These are phyloP conservation scores for Pezicula carpinea DNA, from an alignment of 2,329 filamentous ascomycete species.

Conservation along the genomic window DNA sequence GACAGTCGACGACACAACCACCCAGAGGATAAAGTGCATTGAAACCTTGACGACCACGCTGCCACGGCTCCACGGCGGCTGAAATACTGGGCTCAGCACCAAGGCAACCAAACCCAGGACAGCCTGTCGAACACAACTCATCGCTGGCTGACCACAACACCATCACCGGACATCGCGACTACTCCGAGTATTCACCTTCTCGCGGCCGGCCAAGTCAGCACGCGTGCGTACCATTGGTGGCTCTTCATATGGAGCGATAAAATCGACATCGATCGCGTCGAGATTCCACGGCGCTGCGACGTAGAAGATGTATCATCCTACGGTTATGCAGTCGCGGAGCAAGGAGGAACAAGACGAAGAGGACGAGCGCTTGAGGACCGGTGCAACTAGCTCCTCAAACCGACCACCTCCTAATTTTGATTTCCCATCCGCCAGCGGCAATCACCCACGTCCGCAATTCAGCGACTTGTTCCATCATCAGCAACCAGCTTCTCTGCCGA, in stretches of 20 bases:
- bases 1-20: too few relatives aligned
- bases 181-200: too few relatives aligned
- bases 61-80: too few relatives aligned
- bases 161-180: not conserved
- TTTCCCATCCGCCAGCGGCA: conserved; percentile 24
- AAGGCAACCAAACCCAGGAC: too few relatives aligned
- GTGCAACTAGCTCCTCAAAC: conserved; percentile 18
- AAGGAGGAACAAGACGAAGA: conserved; percentile 20
- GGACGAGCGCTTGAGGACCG: conserved; percentile 17
- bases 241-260: conserved; percentile 19
- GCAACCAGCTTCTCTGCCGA: conserved; percentile 19
- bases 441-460: conserved; percentile 24
- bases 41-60: too few relatives aligned
- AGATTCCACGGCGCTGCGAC: conserved; percentile 16
- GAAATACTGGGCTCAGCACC: too few relatives aligned
- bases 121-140: too few relatives aligned
- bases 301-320: conserved; percentile 26
- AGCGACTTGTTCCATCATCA: conserved; percentile 25
- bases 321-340: conserved; percentile 25
- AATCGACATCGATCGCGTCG: conserved; percentile 11
- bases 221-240: too few relatives aligned
- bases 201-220: too few relatives aligned
- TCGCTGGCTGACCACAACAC: too few relatives aligned
- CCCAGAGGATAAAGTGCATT: too few relatives aligned
- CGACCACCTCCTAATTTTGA: conserved; percentile 22